Base-by-base conservation (phyloP, 257 asterid genomes). In the Nicotiana paniculata region DNA sequence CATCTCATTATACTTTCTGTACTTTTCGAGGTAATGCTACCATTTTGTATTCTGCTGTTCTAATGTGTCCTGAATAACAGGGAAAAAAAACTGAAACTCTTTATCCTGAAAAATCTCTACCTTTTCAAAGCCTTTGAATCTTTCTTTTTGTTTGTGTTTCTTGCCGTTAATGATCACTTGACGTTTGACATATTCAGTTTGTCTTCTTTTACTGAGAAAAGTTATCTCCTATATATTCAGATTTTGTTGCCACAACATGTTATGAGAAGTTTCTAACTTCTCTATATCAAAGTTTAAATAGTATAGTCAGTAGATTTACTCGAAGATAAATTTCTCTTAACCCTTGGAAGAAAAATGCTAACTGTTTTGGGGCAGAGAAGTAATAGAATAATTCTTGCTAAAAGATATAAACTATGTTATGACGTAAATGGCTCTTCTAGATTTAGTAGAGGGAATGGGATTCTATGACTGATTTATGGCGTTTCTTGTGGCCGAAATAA, bases 1-100 rank as follows among this genome's bases (percentile, higher is more conserved):
- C 79, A 92, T 72, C 88, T 93, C 77, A 90, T 96, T 77, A 82
- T 90, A 46, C 82, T 91, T 82, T 89, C 97, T 26, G 88, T 91
- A 57, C 83, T 93, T 67, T 85, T 89, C 81, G 98, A 96, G 99
- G 99, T 96, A 86, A 88, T 46, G 83, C 78, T 66, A 51, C 63
- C n/a, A 51, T 26, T 75, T 51, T 75, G 62, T 48, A 13, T 51
- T 75, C 79, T 75, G 15, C 79, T 16, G 43, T 51, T 74, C 16
- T 75, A 46, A 15, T 48, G 43, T 2, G 63, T 75, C 63, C 46
- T 24, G 79, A 75, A 15, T 75, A 51, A 75, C 32, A 48, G 43
- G 26, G 26, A 51, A 51, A 35, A 24, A 24, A 75, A 7, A 63
- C 62, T 51, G 63, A 74, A 51, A 48, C 9, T 54, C 79, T 26